Evolutionary conservation across 2,329 filamentous ascomycete genomes (phyloP), one percentile per base, ranked within the genome.

Genomic region (Pseudocercospora crystallina): DNA sequence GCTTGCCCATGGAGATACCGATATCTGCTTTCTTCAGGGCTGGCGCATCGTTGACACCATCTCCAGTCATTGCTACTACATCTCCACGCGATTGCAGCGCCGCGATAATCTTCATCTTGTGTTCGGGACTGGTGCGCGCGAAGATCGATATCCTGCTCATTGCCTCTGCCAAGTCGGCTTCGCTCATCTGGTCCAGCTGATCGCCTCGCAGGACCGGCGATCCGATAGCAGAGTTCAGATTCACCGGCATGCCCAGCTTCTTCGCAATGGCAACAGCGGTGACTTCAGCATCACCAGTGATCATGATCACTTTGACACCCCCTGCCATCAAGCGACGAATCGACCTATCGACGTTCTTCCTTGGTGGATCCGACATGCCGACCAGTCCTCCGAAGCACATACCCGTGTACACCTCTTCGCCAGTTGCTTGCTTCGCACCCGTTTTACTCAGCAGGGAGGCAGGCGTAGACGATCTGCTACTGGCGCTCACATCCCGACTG

Each of bases 21-120:
- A 99, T 97, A 65, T 99, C 94, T 5, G 94, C 94, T 73, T 90
- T 95, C 73, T 99, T 99, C 61, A 99, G 75, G 5, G 94, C 94
- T 3, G 94, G 94, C 2, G 94, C 94, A 73, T 99, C 94, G 62
- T 99, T 99, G 53, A 99, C 95, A 42, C 94, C 94, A 63, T 99
- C 94, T 5, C 94, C 94, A 10, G 94, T 99, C 94, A 99, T 99
- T 51, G 94, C 95, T 39, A 99, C 94, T 46, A 99, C 95, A 70
- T 97, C 91, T 29, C 92, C 92, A 33, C 92, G 87, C 49, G 88
- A 84, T 71, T 99, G 94, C 20, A 99, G 81, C 0, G 94, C 94
- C 48, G 83, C 80, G 55, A 99, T 87, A 64, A 99, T 99, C 72
- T 96, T 97, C 76, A 99, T 83, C 74, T 99, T 99, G 75, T 99